Percentiles rank a stretch among this genome's conserved stretches.
Conservation (phyloP, 305 asterid species). For the Fraxinus baroniana region DNA sequence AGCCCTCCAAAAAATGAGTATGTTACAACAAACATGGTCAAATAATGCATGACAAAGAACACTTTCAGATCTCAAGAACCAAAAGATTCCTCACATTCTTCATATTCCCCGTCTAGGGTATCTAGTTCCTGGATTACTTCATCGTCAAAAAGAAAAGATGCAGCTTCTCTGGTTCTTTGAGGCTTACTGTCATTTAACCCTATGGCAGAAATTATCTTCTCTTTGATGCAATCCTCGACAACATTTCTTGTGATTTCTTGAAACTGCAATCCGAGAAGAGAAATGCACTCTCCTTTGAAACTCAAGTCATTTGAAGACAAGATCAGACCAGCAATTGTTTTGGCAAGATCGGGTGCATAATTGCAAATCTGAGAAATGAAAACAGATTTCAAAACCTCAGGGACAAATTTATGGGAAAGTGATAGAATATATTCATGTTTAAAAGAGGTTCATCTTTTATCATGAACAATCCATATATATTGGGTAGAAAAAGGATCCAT, state of each 20-base stretch:
- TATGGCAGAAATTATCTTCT: conserved; percentile 52
- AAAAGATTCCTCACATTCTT: conserved; percentile 42
- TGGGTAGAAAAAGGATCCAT: background rate
- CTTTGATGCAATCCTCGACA: conserved; percentile 64
- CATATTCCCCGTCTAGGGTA: conserved; percentile 40
- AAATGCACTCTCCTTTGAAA: conserved; percentile 68
- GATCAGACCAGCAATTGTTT: conserved; percentile 68
- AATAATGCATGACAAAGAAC: background rate
- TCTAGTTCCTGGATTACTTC: conserved; percentile 31
- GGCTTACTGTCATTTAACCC: conserved; percentile 47
- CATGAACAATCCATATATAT: background rate
- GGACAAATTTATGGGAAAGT: background rate
- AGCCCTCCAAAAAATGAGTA: background rate
- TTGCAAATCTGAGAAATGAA: conserved; percentile 50
- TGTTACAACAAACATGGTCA: background rate
- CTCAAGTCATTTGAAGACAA: conserved; percentile 58
- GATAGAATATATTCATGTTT: background rate
- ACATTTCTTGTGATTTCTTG: conserved; percentile 32
- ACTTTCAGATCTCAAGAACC: conserved; percentile 32
- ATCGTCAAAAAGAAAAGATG: conserved; percentile 49
- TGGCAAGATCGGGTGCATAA: conserved; percentile 87
- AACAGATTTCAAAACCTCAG: background rate
- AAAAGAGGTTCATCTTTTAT: background rate
- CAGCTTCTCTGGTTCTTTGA: conserved; percentile 44
- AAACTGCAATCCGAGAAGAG: conserved; percentile 62